Percentiles rank a stretch among this genome's conserved stretches.
These are phyloP conservation scores for Fusarium verrucosum DNA, from an alignment of 2,329 filamentous ascomycete species.

Conservation along the genomic window DNA sequence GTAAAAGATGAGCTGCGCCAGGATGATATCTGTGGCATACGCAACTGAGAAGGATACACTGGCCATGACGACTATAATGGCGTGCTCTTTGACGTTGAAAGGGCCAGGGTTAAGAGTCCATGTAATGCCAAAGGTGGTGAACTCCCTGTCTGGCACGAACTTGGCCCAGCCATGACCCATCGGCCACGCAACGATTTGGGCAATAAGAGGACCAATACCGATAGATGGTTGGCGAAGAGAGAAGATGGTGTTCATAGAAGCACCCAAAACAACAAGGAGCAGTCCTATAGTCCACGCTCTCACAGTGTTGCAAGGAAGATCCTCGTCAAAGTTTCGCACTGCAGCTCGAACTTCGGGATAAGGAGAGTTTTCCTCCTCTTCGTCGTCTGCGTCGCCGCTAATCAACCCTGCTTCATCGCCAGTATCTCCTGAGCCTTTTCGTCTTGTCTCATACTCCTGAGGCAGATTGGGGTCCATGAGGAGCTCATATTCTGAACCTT, in stretches of 20 bases:
- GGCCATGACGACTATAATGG: constrained; percentile 75
- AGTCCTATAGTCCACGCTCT: constrained; percentile 72
- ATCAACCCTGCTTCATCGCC: constrained; percentile 40
- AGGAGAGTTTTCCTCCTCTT: constrained; percentile 60
- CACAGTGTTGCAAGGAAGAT: constrained; percentile 72
- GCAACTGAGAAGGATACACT: constrained; percentile 75
- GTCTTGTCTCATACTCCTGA: constrained; percentile 54
- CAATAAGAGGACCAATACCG: constrained; percentile 67
- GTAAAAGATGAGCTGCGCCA: constrained; percentile 77
- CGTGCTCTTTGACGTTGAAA: constrained; percentile 76
- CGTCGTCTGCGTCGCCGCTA: constrained; percentile 51
- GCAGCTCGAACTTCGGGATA: constrained; percentile 73
- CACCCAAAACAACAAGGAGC: constrained; percentile 63
- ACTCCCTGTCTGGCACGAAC: constrained; percentile 60
- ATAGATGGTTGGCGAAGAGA: constrained; percentile 70
- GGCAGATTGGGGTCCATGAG: constrained; percentile 64
- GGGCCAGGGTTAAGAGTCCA: constrained; percentile 73
- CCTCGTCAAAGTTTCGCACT: constrained; percentile 71
- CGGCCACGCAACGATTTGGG: constrained; percentile 71
- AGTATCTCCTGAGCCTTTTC: constrained; percentile 26
- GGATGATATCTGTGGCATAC: constrained; percentile 78
- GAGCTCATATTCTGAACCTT: constrained; percentile 63
- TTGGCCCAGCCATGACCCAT: constrained; percentile 69
- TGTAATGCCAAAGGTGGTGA: constrained; percentile 61
- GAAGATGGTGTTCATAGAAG: constrained; percentile 71